phyloP scores from a whole-genome alignment of 2,329 filamentous ascomycete genomes.

The Acephala macrosclerotiorum region DNA sequence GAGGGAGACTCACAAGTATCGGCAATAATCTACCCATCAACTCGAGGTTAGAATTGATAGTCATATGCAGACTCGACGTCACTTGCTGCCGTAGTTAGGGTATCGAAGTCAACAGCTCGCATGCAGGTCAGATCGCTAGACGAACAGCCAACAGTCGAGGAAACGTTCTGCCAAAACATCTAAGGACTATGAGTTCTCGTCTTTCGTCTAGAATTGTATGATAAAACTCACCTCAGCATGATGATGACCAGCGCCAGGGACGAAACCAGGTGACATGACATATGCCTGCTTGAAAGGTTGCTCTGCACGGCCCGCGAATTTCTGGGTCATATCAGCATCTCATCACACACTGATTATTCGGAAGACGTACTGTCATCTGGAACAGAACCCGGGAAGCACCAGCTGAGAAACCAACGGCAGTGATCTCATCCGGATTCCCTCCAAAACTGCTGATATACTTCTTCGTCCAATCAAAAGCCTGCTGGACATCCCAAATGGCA shows the following conservation, averaged over 20 bases:
- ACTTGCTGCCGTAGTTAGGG: slow-evolving; percentile 41
- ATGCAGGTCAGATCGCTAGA: slow-evolving; percentile 44
- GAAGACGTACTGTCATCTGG: slow-evolving; percentile 39
- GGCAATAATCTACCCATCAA: slow-evolving; percentile 47
- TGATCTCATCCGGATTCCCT: slow-evolving; percentile 54
- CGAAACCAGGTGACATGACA: slow-evolving; percentile 44
- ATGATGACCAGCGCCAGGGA: slow-evolving; percentile 48
- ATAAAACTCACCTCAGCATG: slow-evolving; percentile 40
- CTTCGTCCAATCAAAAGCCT: slow-evolving; percentile 56
- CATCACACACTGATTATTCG: neutral
- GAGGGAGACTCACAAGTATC: slow-evolving; percentile 40
- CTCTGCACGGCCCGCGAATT: slow-evolving; percentile 44
- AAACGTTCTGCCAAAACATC: slow-evolving; percentile 45
- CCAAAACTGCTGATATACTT: slow-evolving; percentile 53
- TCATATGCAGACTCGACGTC: slow-evolving; percentile 39
- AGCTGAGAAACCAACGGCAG: slow-evolving; percentile 58
- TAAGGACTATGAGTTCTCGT: neutral
- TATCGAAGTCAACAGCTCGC: slow-evolving; percentile 42
- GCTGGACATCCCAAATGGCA: slow-evolving; percentile 49
- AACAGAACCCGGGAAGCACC: slow-evolving; percentile 51
- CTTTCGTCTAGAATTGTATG: neutral
- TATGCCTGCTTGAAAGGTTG: slow-evolving; percentile 45
- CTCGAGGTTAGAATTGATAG: slow-evolving; percentile 48
- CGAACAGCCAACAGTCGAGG: slow-evolving; percentile 42
- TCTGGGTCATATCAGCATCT: slow-evolving; percentile 25